Evolutionary conservation across 331 rosid genomes (phyloP), one percentile per base, ranked within the genome.

Genomic region (Cydonia oblonga): DNA sequence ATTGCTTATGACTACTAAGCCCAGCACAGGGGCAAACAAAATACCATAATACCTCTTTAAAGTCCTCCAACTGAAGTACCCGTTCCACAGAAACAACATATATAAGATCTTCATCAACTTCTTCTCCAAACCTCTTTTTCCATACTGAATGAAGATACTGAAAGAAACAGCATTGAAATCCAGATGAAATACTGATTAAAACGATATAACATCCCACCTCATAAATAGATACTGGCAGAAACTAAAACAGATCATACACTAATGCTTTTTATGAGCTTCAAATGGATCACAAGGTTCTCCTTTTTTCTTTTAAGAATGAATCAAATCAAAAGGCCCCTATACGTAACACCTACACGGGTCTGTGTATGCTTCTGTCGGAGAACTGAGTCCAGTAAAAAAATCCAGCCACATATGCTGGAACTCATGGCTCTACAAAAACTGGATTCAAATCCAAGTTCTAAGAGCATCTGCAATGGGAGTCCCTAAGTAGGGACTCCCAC

Each of bases 121-220:
- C 87, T 86, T 90, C 98, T 68, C 86, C 92, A 78, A 86, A 93
- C 82, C 88, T 90, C 84, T 82, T 89, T 83, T 59, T 82, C 98
- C 97, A 90, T 63, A 81, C 74, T 0, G 92, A 79, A 79, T 59
- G 75, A 79, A 90, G 85, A 40, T 54, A 82, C 97, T 93, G 87
- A 52, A 75, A 66, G 62, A 8, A 73, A 63, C 33, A 51, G 59
- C 78, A 71, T 52, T 56, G 26, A 76, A 72, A 62, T 33, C 29
- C 65, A 78, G 42, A 70, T 33, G 28, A 64, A 11, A 60, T 29
- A 44, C 58, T 38, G 32, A 57, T 28, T 40, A 59, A 15, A 66
- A 29, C 26, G 20, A 23, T 49, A 56, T 10, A 16, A 35, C 24
- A 51, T 38, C 56, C 30, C n/a, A 68, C 30, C 44, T 18, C n/a